Evolutionary conservation across 495 filamentous ascomycete genomes (phyloP), one percentile per base, ranked within the genome.

Genomic region (Trichoderma gamsii): DNA sequence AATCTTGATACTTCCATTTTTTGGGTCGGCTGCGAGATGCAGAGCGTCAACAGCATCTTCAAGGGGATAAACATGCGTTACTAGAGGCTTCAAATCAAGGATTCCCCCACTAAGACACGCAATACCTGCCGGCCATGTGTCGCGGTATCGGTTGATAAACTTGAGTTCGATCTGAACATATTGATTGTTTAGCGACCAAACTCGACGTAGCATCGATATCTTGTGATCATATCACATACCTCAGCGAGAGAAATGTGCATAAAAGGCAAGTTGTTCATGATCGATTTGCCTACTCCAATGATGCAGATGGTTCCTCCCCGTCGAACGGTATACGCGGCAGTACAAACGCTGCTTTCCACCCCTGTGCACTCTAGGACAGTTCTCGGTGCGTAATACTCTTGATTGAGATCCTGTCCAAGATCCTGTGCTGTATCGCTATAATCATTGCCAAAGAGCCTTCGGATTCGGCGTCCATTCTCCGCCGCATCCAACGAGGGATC

Each of bases 361-460:
- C 87, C 86, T 0, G 87, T 90, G 70, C 87, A 90, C 72, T 89
- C 87, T 0, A 88, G 77, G 3, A 88, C 83, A 0, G 81, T 84
- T 12, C 81, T 79, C 8, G 86, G 86, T 12, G 84, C 82, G 56
- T 75, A 74, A 66, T 85, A 86, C 66, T 86, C 83, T 35, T 75
- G 70, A 12, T 70, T 11, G 6, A 61, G 25, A 61, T 61, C 56
- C 16, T 13, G 23, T 18, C 11, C 29, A 9, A 13, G 11, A 0
- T 61, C 56, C 16, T 61, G 27, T 18, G 29, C 5, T 16, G 11
- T 18, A 12, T 61, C 11, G 11, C 2, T 4, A 61, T 61, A 65
- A 18, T 3, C 63, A 13, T 65, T 51, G 35, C 82, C 82, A 63
- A 85, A 87, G 7, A 86, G 41, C 23, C 76, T 73, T 13, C 84